Base-by-base conservation (phyloP, 73 alveolate species). In the Symbiodinium pilosum region DNA sequence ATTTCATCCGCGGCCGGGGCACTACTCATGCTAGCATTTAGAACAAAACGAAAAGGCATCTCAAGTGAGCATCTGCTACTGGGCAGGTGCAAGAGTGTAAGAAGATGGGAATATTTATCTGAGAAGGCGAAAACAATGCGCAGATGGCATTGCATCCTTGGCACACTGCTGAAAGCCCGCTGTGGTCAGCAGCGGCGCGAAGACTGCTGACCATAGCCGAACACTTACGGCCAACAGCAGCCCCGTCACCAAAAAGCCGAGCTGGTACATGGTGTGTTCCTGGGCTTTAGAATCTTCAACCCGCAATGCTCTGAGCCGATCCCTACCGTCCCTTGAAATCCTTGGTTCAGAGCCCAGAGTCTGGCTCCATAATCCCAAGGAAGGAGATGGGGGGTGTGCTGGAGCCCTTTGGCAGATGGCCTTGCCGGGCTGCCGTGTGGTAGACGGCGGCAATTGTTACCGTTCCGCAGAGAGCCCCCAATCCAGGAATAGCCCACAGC, bases 241-340 rank as follows among this genome's bases (percentile, higher is more conserved):
- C 34, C 81, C 81, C 18, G 81, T 64, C 81, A 64, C 81, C 81
- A 64, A 64, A 38, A 64, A 64, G 34, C 81, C 81, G 81, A 64
- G 30, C 81, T 64, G 81, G 81, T 64, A 64, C 81, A 64, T 9
- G 32, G 81, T 64, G 41, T 64, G 81, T 14, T 64, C 81, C 81
- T 64, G 20, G 18, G 39, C 32, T 64, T 38, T 8, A 9, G 81
- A 47, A 9, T 47, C 59, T 47, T 47, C 9, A 38, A 32, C 34
- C n/a, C n/a, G n/a, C n/a, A n/a, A n/a, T n/a, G n/a, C n/a, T n/a
- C n/a, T n/a, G 16, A 7, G 64, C 64, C 7, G 7, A 24, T 4
- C 26, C 71, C 18, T 5, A 5, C 71, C 26, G 1, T 54, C 18
- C 40, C 30, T 26, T 24, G 81, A 12, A n/a, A 64, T 9, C 81